phyloP scores from a whole-genome alignment of 768 basidiomycete species.

The Leccinum imitatum region DNA sequence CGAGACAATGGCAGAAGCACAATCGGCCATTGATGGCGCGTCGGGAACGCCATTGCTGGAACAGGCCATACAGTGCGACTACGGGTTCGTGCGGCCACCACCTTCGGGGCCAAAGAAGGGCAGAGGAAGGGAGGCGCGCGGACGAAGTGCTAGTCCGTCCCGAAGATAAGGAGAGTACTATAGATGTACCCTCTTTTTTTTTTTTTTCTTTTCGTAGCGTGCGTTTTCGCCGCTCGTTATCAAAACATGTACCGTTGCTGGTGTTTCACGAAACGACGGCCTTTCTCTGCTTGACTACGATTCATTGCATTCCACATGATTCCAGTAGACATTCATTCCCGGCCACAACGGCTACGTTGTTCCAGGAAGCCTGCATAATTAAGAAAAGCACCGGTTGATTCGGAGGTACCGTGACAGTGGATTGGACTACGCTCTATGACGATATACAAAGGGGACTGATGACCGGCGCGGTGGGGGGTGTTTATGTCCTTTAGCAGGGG shows the following conservation, averaged over 20 bases:
- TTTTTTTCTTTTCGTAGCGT: background rate
- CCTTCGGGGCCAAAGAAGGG: conserved; percentile 81
- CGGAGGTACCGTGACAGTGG: background rate
- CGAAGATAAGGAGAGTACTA: conserved; percentile 42
- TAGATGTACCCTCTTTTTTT: conserved; percentile 1
- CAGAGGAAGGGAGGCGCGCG: conserved; percentile 57
- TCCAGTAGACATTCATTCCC: conserved; percentile 12
- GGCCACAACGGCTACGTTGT: conserved; percentile 4
- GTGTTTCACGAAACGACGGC: background rate
- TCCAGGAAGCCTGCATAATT: conserved; percentile 3
- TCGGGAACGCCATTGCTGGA: conserved; percentile 82
- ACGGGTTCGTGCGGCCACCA: conserved; percentile 85
- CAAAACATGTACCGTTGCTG: conserved; percentile 5
- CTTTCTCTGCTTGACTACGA: conserved; percentile 7
- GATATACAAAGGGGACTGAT: background rate
- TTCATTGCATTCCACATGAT: background rate
- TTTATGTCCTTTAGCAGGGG: conserved; percentile 7
- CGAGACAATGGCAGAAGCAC: conserved; percentile 92
- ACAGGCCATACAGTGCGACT: conserved; percentile 86
- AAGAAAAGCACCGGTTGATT: conserved; percentile 1
- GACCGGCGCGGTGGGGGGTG: conserved; percentile 4
- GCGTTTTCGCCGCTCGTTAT: background rate
- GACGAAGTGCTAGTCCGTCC: conserved; percentile 79
- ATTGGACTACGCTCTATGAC: background rate
- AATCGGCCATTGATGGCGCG: conserved; percentile 89